A percentile compares a stretch with the other conserved stretches of the same genome.
phyloP scores from a whole-genome alignment of 140 eudicot genomes.

The Eryngium alpinum region DNA sequence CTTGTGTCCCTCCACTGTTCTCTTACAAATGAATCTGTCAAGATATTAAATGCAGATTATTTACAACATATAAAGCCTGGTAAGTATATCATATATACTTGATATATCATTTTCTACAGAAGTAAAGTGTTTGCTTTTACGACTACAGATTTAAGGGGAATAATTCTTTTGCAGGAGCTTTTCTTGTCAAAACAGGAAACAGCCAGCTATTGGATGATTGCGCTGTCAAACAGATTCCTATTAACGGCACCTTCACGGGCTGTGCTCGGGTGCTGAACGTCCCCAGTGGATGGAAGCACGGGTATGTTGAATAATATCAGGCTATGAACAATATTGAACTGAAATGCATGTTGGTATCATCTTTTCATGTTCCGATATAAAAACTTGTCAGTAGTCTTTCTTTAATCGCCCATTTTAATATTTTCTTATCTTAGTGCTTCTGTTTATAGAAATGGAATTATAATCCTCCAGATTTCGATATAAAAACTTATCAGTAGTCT shows the following conservation, averaged over 20 bases:
- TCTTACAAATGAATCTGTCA: conserved; percentile 80
- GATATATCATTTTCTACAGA: not conserved
- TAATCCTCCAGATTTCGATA: too few relatives aligned
- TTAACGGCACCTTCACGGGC: conserved; percentile 97
- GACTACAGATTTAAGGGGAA: conserved; percentile 9
- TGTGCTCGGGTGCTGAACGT: conserved; percentile 98
- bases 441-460: too few relatives aligned
- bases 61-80: conserved; percentile 94
- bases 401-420: too few relatives aligned
- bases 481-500: too few relatives aligned
- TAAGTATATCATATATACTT: conserved; percentile 11
- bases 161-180: conserved; percentile 67
- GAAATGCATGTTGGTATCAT: not conserved
- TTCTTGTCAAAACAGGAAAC: conserved; percentile 94
- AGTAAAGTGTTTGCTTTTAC: not conserved
- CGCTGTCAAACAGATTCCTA: conserved; percentile 95
- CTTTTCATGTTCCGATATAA: too few relatives aligned
- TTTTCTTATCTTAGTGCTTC: too few relatives aligned
- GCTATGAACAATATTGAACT: conserved; percentile 31
- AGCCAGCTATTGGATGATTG: conserved; percentile 97
- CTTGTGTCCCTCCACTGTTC: conserved; percentile 94
- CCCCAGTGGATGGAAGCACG: conserved; percentile 99
- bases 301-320: conserved; percentile 72
- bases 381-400: too few relatives aligned
- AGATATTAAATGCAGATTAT: conserved; percentile 83